Percentiles rank a stretch among this genome's conserved stretches.
Evolutionary conservation across 192 early-diverging fungal genomes (phyloP).

Genomic region (Mortierella claussenii): DNA sequence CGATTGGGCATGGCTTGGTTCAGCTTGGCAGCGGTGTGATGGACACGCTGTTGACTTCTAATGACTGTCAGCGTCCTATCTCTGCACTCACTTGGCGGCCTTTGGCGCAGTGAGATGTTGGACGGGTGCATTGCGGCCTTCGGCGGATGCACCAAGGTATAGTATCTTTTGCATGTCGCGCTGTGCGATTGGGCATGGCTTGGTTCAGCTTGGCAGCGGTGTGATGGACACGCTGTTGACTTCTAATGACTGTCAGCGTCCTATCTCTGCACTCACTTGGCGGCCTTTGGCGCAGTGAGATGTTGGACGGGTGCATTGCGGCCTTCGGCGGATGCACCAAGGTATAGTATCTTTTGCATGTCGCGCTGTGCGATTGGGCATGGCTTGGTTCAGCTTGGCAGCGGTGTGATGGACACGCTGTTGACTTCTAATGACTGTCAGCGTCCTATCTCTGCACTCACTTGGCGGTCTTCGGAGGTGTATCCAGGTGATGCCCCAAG

Average conservation of each 20-base stretch:
- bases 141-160: constrained; percentile 15
- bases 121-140: constrained; percentile 12
- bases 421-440: constrained; percentile 2
- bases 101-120: constrained; percentile 16
- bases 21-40: constrained; percentile 19
- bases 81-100: constrained; percentile 24
- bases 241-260: constrained; percentile 5
- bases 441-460: constrained; percentile 18
- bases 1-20: neutral
- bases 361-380: neutral
- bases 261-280: constrained; percentile 26
- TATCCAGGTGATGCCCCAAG: too few species aligned
- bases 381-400: constrained; percentile 8
- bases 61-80: constrained; percentile 17
- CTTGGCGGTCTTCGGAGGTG: constrained; percentile 10
- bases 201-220: constrained; percentile 16
- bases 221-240: constrained; percentile 6
- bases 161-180: neutral
- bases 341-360: constrained; percentile 2
- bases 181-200: neutral
- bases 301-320: constrained; percentile 8
- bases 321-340: constrained; percentile 15
- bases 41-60: neutral
- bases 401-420: constrained; percentile 9
- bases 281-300: constrained; percentile 20